Evolutionary conservation across 1,284 basidiomycete species (phyloP), one percentile per base, ranked within the genome.

Genomic region (Coniferiporia sulphurascens): DNA sequence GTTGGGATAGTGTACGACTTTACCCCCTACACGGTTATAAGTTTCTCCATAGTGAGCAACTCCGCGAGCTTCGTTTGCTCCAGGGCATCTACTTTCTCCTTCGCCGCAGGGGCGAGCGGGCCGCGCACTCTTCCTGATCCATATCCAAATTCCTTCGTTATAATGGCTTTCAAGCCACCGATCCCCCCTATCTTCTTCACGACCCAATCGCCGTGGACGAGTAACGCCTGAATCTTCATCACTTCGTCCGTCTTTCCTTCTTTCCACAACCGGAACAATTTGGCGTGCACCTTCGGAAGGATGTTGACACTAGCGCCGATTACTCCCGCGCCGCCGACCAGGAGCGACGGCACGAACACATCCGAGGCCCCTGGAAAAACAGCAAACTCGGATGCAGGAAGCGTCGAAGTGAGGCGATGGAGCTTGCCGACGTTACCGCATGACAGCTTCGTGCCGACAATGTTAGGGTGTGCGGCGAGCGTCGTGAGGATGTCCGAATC

Each of bases 391-490:
- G 74, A 69, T 1, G 76, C 62, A 12, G 80, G 72, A 63, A 84
- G 79, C 4, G 75, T 70, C 1, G 82, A 82, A 5, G 86, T 83
- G 46, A 95, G 75, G 8, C 91, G 85, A 55, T 88, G 84, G 54
- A 92, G 83, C 71, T 95, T 95, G 48, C 92, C 91, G 61, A 95
- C 83, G 67, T 85, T 86, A 4, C 87, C 91, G 68, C 91, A 93
- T 43, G 93, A 94, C 48, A 95, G 79, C 74, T 94, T 95, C 55
- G 85, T 87, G 61, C 93, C 93, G 64, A 94, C 90, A 67, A 93
- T 92, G 74, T 95, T 94, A 10, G 89, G 90, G 69, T 95, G 93
- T 55, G 80, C 72, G 3, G 89, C 84, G 36, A 95, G 79, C 21
- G 80, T 77, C 57, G 79, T 78, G 66, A 97, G 82, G 55, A 84